Base-by-base conservation (phyloP, 2,329 filamentous ascomycete species). In the Ascochyta pisi region DNA sequence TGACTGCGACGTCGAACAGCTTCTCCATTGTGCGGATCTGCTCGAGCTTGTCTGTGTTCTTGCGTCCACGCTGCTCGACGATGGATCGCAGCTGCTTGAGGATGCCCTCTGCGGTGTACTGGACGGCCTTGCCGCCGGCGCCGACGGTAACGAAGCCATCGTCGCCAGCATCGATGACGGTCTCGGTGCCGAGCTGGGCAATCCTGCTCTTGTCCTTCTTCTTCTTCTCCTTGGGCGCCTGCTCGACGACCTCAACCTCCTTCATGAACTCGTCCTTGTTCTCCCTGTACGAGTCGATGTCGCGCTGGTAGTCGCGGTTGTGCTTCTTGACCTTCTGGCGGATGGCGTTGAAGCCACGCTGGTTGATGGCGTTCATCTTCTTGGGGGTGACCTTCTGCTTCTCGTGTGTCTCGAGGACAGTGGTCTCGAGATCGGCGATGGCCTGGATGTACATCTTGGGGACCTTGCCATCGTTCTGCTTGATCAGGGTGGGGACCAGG, bases 261-360 rank as follows among this genome's bases (percentile, higher is more conserved):
- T 90, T 87, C 90, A 97, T 92, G 79, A 89, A 98, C 16, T 81
- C 87, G 63, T 94, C 92, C 77, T 94, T 92, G 77, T 96, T 87
- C 62, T 86, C 88, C 66, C 90, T 85, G 82, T 94, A 99, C 62
- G 88, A 85, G 67, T 96, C 92, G 69, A 99, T 89, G 73, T 96
- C 91, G 60, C 85, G 82, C 73, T 91, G 86, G 80, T 94, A 94
- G 63, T 98, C 94, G 81, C 96, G 96, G 84, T 94, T 96, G 81
- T 94, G 94, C 86, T 97, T 98, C 86, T 94, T 93, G 82, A 99
- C 92, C 81, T 93, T 93, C 79, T 99, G 95, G 82, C 97, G 96
- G 73, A 98, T 91, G 61, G 93, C 92, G 77, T 98, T 99, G 72
- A 99, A 86, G 71, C 93, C 92, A 79, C 92, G 91, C 64, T 92